Evolutionary conservation across 2,329 filamentous ascomycete genomes (phyloP), one percentile per base, ranked within the genome.

Genomic region (Exophiala xenobiotica): DNA sequence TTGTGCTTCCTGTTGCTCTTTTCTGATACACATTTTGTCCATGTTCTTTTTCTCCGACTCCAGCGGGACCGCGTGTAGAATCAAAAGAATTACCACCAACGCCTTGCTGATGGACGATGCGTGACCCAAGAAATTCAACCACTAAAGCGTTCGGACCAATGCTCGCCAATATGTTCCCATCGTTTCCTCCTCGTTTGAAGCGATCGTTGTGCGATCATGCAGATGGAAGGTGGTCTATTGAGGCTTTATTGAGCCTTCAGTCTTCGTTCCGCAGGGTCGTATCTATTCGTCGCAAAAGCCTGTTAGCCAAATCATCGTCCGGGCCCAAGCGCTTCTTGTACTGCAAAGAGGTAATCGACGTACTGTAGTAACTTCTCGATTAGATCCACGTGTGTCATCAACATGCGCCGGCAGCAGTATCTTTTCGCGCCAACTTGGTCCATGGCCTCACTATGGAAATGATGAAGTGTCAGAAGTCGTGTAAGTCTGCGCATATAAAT

Each of bases 401-500:
- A 85, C 93, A 99, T 99, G 67, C 93, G 87, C 64, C 93, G 88
- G 77, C 93, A 99, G 81, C 93, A 99, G 78, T 99, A 99, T 63
- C 93, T 84, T 74, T 90, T 92, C 67, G 95, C 87, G 50, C 90
- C 90, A 46, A 99, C 84, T 68, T 90, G 82, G 72, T 97, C 91
- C 87, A 99, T 95, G 35, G 92, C 93, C 69, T 96, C 90, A 67
- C 93, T 96, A 63, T 44, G 33, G 33, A 42, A 54, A 63, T 49
- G 63, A 57, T 45, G n/a, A n/a, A 42, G 24, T 38, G 18, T 45
- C 35, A 20, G 11, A n/a, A n/a, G n/a, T n/a, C n/a, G 9, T 33
- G 11, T 11, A 33, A 7, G 26, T 6, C 11, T 11, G 16, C 6
- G 29, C 9, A 16, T n/a, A 19, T 14, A 19, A 45, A n/a, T 7